Conservation (phyloP, 306 rosid genomes). For the Medicago ruthenica region DNA sequence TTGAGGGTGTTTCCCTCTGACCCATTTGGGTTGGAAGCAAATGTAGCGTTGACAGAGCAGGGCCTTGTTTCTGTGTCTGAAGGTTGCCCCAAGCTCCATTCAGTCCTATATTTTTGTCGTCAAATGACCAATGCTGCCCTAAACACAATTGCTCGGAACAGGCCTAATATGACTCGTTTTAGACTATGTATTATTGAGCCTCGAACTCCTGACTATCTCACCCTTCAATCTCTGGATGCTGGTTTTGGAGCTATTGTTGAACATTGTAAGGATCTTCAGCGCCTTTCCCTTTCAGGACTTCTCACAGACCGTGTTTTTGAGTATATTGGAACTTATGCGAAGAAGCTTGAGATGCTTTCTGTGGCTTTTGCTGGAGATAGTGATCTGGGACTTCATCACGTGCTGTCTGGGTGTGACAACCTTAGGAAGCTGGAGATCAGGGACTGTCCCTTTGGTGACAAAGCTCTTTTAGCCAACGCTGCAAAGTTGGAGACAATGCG, state of each 20-base stretch:
- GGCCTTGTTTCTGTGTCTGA: constrained; percentile 90
- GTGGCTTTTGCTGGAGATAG: constrained; percentile 96
- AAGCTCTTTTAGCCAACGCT: constrained; percentile 98
- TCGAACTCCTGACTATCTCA: constrained; percentile 71
- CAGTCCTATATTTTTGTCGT: constrained; percentile 93
- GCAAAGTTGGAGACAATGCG: constrained; percentile 99
- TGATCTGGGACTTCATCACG: constrained; percentile 90
- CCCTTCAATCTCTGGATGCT: constrained; percentile 69
- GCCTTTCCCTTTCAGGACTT: constrained; percentile 89
- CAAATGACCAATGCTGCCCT: constrained; percentile 93
- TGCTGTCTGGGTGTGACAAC: constrained; percentile 91
- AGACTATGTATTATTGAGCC: constrained; percentile 96
- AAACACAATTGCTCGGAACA: constrained; percentile 74
- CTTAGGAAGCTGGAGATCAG: constrained; percentile 97
- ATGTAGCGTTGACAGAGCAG: constrained; percentile 80
- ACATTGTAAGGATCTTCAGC: constrained; percentile 88
- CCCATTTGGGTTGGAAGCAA: constrained; percentile 71
- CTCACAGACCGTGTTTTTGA: constrained; percentile 86
- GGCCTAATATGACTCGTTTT: constrained; percentile 85
- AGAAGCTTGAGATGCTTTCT: constrained; percentile 98
- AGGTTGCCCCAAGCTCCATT: constrained; percentile 95
- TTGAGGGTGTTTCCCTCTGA: constrained; percentile 95
- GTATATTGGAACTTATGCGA: constrained; percentile 71
- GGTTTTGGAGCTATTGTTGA: constrained; percentile 99
- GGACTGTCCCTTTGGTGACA: constrained; percentile 98